Base-by-base conservation (phyloP, 768 basidiomycete species). In the Suillus placidus region DNA sequence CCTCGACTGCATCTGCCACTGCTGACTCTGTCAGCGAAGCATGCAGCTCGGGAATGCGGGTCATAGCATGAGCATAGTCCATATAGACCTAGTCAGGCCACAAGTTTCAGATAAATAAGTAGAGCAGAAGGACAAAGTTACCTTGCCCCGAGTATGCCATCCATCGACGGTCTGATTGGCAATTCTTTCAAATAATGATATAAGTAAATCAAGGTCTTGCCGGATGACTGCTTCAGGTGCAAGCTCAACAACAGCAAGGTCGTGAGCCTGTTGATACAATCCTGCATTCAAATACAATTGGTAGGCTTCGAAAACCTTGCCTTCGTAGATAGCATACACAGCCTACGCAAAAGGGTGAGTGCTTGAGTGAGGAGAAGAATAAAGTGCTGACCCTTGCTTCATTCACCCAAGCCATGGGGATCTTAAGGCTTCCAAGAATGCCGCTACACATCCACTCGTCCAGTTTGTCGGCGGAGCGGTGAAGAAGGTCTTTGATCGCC, bases 71-170 rank as follows among this genome's bases (percentile, higher is more conserved):
- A 1, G 82, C 87, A 55, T 92, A 94, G 68, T 94, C 93, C 57
- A 93, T 73, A 76, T 90, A 87, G 4, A 84, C 80, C 92, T 93
- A 42, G 62, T 54, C 1, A 49, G 57, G 20, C 43, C 56, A 18
- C n/a, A 14, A 20, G 37, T 55, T 52, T 45, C 38, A 57, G 67
- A 60, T 70, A 63, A 64, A 67, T n/a, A 35, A 55, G 35, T 57
- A 69, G 37, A 1, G 2, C 5, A 40, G 26, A 45, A 61, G 23
- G 37, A 61, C 23, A 69, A 71, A 62, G 66, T 38, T 69, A 92
- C 94, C 85, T 95, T 91, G 61, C 96, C 96, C 42, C 91, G 88
- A 42, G 87, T 82, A 71, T 89, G 84, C 96, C 96, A 97, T 10
- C 87, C 87, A 51, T 87, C 86, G 12, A 96, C 84, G 3, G 80